Evolutionary conservation across 768 basidiomycete genomes (phyloP), one percentile per base, ranked within the genome.

Genomic region (Roridomyces roridus): DNA sequence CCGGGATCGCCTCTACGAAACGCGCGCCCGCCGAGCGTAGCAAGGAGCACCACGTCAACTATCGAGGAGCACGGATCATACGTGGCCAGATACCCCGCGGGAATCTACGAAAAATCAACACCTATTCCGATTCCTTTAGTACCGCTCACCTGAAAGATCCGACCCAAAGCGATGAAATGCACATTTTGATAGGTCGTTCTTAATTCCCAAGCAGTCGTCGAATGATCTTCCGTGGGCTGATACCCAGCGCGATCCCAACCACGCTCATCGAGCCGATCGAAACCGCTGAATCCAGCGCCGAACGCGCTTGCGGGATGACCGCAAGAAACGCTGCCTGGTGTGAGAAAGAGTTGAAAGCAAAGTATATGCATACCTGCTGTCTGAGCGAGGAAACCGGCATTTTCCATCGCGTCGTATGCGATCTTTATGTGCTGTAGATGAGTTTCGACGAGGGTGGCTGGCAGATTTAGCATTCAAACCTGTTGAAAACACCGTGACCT

Each of bases 1-100:
- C 41, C 60, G 11, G 60, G 55, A 51, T 62, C 59, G 24, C 49
- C 42, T 6, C 36, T 47, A 14, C 46, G 41, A 8, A 62, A 15
- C 8, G 46, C 60, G 24, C 55, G 60, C 12, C 57, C 34, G 24
- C 60, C 60, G 14, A 62, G 55, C 0, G 55, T 5, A 23, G 51
- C 60, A 24, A 62, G 60, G 35, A 62, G 51, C 12, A 53, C 55
- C 18, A 57, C 28, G 29, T 62, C 60, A 41, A 62, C 55, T 21
- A 57, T 5, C 8, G 60, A 62, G 20, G 57, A 62, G 55, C 60
- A 62, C 6, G 60, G 60, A 23, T 62, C 60, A 17, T 62, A 62
- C 11, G 60, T 55, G 7, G 57, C 35, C 6, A 53, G 29, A n/a
- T 49, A 42, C 23, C 60, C 51, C 7, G 55, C 60, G 17, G 60